These are phyloP conservation scores for Silybum marianum DNA, from an alignment of 129 eudicot genomes.

Conservation along the genomic window DNA sequence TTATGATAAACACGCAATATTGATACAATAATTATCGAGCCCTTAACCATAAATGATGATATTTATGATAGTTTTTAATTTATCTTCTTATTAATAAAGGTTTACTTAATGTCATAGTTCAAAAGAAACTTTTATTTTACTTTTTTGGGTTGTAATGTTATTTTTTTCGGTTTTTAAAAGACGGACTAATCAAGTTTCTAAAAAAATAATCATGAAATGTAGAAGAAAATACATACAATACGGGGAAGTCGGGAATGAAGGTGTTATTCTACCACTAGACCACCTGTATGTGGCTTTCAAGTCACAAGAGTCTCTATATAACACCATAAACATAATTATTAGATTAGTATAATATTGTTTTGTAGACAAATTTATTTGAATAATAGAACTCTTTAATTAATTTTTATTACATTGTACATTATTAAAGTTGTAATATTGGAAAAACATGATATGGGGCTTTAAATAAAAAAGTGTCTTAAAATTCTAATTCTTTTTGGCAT, in stretches of 20 bases:
- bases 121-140: neutral
- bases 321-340: neutral
- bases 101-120: too few relatives aligned
- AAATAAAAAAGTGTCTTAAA: neutral
- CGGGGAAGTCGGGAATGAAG: neutral
- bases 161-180: too few relatives aligned
- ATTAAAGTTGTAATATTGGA: neutral
- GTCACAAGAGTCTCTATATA: neutral
- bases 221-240: too few relatives aligned
- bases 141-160: neutral
- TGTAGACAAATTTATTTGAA: neutral
- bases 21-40: too few relatives aligned
- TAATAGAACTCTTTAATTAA: neutral
- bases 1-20: neutral
- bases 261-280: neutral
- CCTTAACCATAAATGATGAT: neutral
- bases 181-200: neutral
- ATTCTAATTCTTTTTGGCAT: neutral
- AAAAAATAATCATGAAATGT: neutral
- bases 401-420: neutral
- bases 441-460: neutral
- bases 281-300: neutral
- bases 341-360: neutral
- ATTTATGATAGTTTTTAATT: too few relatives aligned
- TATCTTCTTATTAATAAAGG: neutral